These are phyloP conservation scores for Leccinellum albellum DNA, from an alignment of 768 basidiomycete genomes.

Conservation along the genomic window DNA sequence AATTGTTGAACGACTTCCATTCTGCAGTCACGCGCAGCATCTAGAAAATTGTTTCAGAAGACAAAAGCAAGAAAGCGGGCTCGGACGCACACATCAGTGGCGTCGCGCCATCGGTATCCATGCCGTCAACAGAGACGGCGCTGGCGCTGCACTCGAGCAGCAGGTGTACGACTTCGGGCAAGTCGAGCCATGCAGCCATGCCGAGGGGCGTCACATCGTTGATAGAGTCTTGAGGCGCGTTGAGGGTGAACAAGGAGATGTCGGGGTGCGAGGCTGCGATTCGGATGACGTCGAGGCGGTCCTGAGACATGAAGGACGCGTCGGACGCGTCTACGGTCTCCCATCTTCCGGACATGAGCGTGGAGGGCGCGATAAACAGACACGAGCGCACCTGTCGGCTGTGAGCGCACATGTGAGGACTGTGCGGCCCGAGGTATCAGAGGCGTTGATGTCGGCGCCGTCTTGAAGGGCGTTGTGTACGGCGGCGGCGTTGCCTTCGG, in stretches of 20 bases:
- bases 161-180: conserved; percentile 53
- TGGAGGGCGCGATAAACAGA: background rate
- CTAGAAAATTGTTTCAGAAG: conserved; percentile 34
- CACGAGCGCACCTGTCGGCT: conserved; percentile 58
- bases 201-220: conserved; percentile 75
- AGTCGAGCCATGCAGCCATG: conserved; percentile 75
- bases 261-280: conserved; percentile 52
- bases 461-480: conserved; percentile 50
- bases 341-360: conserved; percentile 46
- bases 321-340: conserved; percentile 63
- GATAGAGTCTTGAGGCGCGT: conserved; percentile 67
- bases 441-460: conserved; percentile 67
- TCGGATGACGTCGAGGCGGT: conserved; percentile 56
- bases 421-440: conserved; percentile 58
- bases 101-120: conserved; percentile 73
- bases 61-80: background rate
- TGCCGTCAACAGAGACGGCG: conserved; percentile 65
- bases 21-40: conserved; percentile 72
- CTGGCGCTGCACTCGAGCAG: conserved; percentile 63
- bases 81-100: conserved; percentile 74
- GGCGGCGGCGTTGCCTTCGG: conserved; percentile 51
- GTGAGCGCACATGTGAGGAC: conserved; percentile 67
- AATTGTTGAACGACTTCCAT: conserved; percentile 63
- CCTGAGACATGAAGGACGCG: conserved; percentile 60
- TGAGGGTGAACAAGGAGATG: conserved; percentile 65